Evolutionary conservation across 441 rosid species (phyloP), one percentile per base, ranked within the genome.

Genomic region (Populus hybrid): DNA sequence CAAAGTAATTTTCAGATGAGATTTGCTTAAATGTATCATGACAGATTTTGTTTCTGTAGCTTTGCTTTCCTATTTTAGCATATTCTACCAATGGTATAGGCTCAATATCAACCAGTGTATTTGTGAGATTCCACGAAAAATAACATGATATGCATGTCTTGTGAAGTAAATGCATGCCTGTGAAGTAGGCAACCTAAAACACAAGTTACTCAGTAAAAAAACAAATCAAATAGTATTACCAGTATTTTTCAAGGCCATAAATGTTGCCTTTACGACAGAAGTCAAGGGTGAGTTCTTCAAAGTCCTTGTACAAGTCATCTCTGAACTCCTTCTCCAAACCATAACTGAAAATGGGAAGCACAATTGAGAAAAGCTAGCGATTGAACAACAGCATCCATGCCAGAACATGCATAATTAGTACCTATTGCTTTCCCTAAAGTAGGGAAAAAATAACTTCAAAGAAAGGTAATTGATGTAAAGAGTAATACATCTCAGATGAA

Each of bases 211-310:
- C 26, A 9, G 35, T 23, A 16, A 35, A 70, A 36, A 59, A 71
- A 28, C 30, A 28, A 73, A 30, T 35, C 36, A 23, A 82, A 64
- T 32, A 32, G 34, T 34, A 74, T 82, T 90, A 94, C 99, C 99
- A 96, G 78, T 93, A 96, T 81, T 96, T 96, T 87, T 96, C 99
- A 50, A 96, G 94, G 82, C 99, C 98, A 77, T 94, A 96, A 63
- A 90, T 86, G 77, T 93, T 93, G 85, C 92, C 98, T 85, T 88
- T 90, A 57, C 10, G 87, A 78, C 91, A 94, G 80, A 90, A 93
- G 76, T 96, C 95, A 12, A 96, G 92, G 1, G 98, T 81, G 78
- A 89, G 91, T 83, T 85, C 85, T 81, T 96, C 99, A 81, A 96
- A 96, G 84, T 96, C 97, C 82, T 83, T 87, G 82, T 91, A 96